phyloP scores from a whole-genome alignment of 2,329 filamentous ascomycete genomes.

The Epichloe brachyelytri region DNA sequence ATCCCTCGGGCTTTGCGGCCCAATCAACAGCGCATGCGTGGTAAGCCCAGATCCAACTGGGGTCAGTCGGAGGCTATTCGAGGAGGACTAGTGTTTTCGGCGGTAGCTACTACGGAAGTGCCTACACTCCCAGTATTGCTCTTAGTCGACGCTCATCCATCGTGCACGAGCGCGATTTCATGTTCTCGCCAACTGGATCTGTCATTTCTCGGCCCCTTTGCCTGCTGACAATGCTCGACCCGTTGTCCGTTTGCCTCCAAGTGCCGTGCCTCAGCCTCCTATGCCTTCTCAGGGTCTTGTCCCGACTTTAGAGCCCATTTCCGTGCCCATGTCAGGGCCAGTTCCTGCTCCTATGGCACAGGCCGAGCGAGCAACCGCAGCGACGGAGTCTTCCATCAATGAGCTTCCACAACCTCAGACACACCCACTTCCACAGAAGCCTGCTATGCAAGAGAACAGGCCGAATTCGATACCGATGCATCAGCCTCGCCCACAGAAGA shows the following conservation, averaged over 20 bases:
- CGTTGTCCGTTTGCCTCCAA: conserved; percentile 73
- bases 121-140: conserved; percentile 77
- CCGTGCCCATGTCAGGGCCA: neutral
- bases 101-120: conserved; percentile 57
- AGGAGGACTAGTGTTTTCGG: conserved; percentile 75
- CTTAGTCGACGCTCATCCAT: conserved; percentile 81
- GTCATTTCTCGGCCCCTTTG: conserved; percentile 56
- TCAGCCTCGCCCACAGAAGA: conserved; percentile 88
- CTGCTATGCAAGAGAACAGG: conserved; percentile 43
- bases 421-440: conserved; percentile 46
- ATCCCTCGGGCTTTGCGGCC: conserved; percentile 88
- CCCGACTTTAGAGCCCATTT: neutral
- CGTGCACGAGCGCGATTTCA: conserved; percentile 51
- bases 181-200: conserved; percentile 72
- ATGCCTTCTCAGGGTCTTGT: conserved; percentile 11
- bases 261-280: conserved; percentile 28
- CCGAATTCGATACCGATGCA: conserved; percentile 58
- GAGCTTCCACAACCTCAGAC: conserved; percentile 44
- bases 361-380: conserved; percentile 7
- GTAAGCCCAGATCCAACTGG: conserved; percentile 60
- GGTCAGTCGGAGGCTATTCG: conserved; percentile 52
- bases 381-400: conserved; percentile 28
- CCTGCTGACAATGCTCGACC: conserved; percentile 52
- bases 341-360: conserved; percentile 1
- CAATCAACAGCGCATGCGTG: conserved; percentile 67